A percentile compares a stretch with the other conserved stretches of the same genome.
Evolutionary conservation across 2,329 filamentous ascomycete species (phyloP).

Genomic region (Dactylellina sp.): DNA sequence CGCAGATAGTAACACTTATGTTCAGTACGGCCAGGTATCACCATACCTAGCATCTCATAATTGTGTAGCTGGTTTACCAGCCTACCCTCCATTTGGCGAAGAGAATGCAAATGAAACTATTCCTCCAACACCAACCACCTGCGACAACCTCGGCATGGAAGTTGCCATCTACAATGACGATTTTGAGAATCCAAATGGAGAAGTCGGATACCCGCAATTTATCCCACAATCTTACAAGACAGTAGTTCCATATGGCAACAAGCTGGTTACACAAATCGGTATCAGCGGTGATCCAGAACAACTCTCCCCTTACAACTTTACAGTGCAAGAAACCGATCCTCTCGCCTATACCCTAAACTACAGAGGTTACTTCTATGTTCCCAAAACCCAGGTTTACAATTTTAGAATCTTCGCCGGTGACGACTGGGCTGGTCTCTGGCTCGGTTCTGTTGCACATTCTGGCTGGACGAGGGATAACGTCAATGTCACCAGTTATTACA

Average conservation of each 20-base stretch:
- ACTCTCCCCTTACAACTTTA: conserved; percentile 6
- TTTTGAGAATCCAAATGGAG: conserved; percentile 9
- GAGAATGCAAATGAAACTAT: conserved; percentile 13
- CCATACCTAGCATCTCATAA: background rate
- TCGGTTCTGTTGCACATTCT: background rate
- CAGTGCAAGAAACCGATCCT: background rate
- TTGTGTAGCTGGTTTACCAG: background rate
- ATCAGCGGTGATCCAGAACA: conserved; percentile 6
- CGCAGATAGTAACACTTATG: background rate
- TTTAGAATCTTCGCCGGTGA: conserved; percentile 12
- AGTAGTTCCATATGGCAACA: conserved; percentile 2
- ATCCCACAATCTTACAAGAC: conserved; percentile 9
- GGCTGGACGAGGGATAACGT: conserved; percentile 18
- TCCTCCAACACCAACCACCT: conserved; percentile 2
- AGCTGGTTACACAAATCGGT: conserved; percentile 1
- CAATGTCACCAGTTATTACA: background rate
- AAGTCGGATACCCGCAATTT: conserved; percentile 9
- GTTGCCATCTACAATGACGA: conserved; percentile 15
- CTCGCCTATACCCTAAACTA: conserved; percentile 4
- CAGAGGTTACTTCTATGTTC: conserved; percentile 19
- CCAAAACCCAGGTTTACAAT: conserved; percentile 15
- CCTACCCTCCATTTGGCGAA: conserved; percentile 6
- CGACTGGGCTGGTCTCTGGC: conserved; percentile 20
- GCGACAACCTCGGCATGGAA: conserved; percentile 13
- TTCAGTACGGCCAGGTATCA: background rate